Conservation (phyloP, 352 stramenopile genomes). For the Phytopythium boreale region DNA sequence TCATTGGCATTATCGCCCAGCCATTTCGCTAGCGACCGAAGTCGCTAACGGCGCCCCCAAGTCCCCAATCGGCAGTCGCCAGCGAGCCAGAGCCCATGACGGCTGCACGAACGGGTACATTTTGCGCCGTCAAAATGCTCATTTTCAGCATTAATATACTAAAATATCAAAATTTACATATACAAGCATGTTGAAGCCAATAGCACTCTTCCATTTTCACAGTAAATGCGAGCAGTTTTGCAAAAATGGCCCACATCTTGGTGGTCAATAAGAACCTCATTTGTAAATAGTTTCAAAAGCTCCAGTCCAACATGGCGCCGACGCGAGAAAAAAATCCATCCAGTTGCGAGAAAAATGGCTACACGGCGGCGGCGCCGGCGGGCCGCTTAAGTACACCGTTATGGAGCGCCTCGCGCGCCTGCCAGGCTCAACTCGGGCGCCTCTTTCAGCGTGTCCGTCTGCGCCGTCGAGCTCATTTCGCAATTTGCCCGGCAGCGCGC, state of each 20-base stretch:
- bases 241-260: not conserved
- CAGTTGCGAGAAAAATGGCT: not conserved
- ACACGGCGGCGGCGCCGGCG: no score
- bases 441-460: not conserved
- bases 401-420: no score
- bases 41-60: not conserved
- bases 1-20: not conserved
- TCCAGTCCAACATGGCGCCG: not conserved
- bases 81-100: not conserved
- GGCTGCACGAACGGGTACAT: not conserved
- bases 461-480: not conserved
- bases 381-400: no score
- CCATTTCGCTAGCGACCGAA: not conserved
- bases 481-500: constrained; percentile 6
- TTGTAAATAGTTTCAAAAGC: not conserved
- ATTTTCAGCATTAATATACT: not conserved
- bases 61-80: not conserved
- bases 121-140: not conserved
- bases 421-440: not conserved
- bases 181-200: not conserved
- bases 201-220: not conserved
- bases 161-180: not conserved
- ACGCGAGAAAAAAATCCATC: not conserved
- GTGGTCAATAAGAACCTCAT: not conserved
- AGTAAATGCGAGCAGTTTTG: not conserved